phyloP scores from a whole-genome alignment of 345 rosid genomes.

The Lagerstroemia speciosa region DNA sequence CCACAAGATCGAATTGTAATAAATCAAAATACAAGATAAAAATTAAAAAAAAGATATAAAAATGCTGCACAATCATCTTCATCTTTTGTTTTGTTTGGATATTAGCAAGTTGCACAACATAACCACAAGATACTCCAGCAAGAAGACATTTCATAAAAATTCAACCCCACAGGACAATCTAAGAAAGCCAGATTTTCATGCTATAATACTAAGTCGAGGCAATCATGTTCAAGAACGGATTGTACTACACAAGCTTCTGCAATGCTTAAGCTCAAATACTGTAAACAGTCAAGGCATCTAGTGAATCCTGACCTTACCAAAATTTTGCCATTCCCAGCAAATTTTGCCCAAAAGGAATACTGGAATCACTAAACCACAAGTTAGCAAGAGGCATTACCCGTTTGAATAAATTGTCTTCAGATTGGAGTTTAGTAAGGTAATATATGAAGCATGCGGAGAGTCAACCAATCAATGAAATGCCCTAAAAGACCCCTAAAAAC shows the following conservation, averaged over 20 bases:
- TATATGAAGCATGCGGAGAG: neutral
- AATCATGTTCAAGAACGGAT: neutral
- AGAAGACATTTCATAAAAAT: neutral
- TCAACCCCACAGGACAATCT: neutral
- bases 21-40: neutral
- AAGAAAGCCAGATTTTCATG: neutral
- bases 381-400: neutral
- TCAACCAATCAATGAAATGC: neutral
- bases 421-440: neutral
- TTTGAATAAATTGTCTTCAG: neutral
- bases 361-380: neutral
- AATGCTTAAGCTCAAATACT: neutral
- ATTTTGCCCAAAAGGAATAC: neutral
- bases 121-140: neutral
- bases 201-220: neutral
- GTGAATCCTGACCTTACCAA: neutral
- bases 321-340: neutral
- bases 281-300: neutral
- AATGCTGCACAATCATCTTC: neutral
- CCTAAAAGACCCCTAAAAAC: too few relatives aligned
- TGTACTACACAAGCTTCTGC: neutral
- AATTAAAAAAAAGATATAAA: neutral
- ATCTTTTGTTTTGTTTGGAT: neutral
- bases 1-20: neutral
- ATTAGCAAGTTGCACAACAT: neutral